These are phyloP conservation scores for Thelonectria rubi DNA, from an alignment of 2,329 filamentous ascomycete genomes.

Conservation along the genomic window DNA sequence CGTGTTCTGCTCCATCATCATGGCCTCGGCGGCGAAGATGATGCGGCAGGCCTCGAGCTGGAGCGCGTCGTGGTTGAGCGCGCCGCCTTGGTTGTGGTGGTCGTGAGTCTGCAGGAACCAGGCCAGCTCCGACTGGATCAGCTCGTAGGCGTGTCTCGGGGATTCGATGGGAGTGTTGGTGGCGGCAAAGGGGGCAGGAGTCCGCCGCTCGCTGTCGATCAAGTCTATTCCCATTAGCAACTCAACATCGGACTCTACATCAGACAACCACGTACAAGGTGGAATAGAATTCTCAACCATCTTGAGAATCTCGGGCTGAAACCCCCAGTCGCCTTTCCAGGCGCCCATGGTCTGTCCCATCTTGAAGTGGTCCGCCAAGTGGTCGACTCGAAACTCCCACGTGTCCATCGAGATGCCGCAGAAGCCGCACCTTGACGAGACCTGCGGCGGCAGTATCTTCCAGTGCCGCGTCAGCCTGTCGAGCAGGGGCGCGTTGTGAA, in stretches of 20 bases:
- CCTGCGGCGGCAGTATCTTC: slow-evolving; percentile 48
- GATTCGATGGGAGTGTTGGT: slow-evolving; percentile 21
- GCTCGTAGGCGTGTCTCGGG: slow-evolving; percentile 22
- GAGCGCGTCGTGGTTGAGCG: slow-evolving; percentile 5
- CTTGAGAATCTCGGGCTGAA: slow-evolving; percentile 48
- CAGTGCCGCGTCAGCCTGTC: slow-evolving; percentile 42
- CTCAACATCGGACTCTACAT: neutral
- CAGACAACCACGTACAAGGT: slow-evolving; percentile 44
- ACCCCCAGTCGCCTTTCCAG: slow-evolving; percentile 56
- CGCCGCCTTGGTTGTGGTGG: slow-evolving; percentile 2
- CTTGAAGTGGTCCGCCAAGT: slow-evolving; percentile 54
- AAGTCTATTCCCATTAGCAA: slow-evolving; percentile 19
- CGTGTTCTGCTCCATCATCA: slow-evolving; percentile 7
- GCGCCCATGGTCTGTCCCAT: slow-evolving; percentile 52
- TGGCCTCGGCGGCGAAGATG: slow-evolving; percentile 30
- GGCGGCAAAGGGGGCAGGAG: slow-evolving; percentile 31
- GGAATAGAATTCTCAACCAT: slow-evolving; percentile 53
- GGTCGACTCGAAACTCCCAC: slow-evolving; percentile 49
- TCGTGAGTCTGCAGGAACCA: slow-evolving; percentile 22
- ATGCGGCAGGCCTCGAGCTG: slow-evolving; percentile 25
- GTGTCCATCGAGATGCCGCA: slow-evolving; percentile 49
- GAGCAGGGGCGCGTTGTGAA: slow-evolving; percentile 52
- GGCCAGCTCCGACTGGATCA: slow-evolving; percentile 20
- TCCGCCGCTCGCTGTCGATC: slow-evolving; percentile 33
- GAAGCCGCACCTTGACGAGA: slow-evolving; percentile 53